phyloP scores from a whole-genome alignment of 441 rosid genomes.

The Pelargonium myrrhifolium region DNA sequence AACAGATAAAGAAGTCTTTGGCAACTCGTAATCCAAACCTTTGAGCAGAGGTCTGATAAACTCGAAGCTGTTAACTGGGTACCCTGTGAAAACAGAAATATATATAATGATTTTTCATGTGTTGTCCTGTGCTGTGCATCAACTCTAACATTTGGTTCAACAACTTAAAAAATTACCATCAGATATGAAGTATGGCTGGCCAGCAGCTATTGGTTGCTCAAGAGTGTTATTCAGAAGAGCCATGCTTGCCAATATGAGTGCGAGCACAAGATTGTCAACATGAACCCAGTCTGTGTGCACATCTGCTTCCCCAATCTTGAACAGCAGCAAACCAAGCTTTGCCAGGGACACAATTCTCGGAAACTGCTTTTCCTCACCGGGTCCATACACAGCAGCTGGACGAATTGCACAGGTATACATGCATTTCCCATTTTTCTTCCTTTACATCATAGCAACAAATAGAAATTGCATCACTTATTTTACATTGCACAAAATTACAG shows the following conservation, averaged over 20 bases:
- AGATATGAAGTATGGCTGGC: conserved; percentile 82
- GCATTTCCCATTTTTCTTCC: conserved; percentile 43
- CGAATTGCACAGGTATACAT: conserved; percentile 78
- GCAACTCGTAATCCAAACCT: background rate
- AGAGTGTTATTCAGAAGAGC: conserved; percentile 79
- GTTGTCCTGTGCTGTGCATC: background rate
- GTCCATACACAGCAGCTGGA: conserved; percentile 93
- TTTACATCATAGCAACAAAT: conserved; percentile 16
- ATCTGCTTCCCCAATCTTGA: conserved; percentile 55
- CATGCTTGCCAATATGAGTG: conserved; percentile 81
- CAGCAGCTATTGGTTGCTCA: conserved; percentile 71
- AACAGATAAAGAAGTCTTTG: background rate
- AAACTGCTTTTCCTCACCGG: conserved; percentile 84
- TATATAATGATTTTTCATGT: background rate
- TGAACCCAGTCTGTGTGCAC: conserved; percentile 84
- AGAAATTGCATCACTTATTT: conserved; percentile 3
- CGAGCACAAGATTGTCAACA: conserved; percentile 78
- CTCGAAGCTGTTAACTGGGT: conserved; percentile 1
- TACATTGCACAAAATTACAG: background rate
- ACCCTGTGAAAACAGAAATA: background rate
- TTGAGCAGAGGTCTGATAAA: background rate
- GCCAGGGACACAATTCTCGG: conserved; percentile 73
- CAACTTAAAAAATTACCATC: conserved; percentile 45
- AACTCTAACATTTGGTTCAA: background rate
- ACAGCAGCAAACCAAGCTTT: conserved; percentile 59